Percentiles rank a stretch among this genome's conserved stretches.
phyloP scores from a whole-genome alignment of 2,329 filamentous ascomycete species.

The Stromatinia cepivora region DNA sequence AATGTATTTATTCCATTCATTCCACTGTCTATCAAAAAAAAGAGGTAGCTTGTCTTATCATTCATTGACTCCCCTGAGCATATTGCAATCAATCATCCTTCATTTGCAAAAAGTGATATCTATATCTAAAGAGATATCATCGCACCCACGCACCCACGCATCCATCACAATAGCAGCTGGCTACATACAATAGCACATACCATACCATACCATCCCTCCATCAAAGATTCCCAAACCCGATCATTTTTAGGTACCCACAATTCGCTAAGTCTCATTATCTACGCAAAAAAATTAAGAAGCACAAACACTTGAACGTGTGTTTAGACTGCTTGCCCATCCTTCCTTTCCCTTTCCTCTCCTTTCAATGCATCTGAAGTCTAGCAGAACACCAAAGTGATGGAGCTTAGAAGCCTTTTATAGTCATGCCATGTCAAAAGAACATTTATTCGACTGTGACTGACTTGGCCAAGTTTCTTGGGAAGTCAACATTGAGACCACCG shows the following conservation, averaged over 20 bases:
- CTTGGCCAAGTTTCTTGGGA: constrained; percentile 98
- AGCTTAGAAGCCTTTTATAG: constrained; percentile 22
- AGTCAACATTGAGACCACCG: constrained; percentile 96
- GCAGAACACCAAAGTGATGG: constrained; percentile 28
- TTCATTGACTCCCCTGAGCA: background rate
- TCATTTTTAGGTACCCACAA: constrained; percentile 13
- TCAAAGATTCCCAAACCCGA: constrained; percentile 10
- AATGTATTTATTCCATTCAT: constrained; percentile 4
- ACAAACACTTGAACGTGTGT: constrained; percentile 2
- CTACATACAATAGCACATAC: constrained; percentile 11
- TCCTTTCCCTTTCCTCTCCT: background rate
- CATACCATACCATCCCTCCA: background rate
- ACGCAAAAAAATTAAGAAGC: constrained; percentile 18
- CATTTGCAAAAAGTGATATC: background rate
- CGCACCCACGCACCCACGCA: constrained; percentile 1
- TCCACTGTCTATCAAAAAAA: background rate
- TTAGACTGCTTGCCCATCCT: constrained; percentile 6
- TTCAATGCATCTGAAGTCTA: constrained; percentile 10
- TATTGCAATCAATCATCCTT: constrained; percentile 7
- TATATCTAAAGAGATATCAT: constrained; percentile 4
- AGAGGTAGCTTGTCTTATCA: background rate
- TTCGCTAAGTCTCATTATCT: constrained; percentile 19
- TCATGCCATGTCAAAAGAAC: constrained; percentile 7
- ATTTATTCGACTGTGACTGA: constrained; percentile 94
- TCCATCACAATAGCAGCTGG: constrained; percentile 6